Conservation (phyloP, 73 alveolate genomes). For the Paraurostyla sp. region DNA sequence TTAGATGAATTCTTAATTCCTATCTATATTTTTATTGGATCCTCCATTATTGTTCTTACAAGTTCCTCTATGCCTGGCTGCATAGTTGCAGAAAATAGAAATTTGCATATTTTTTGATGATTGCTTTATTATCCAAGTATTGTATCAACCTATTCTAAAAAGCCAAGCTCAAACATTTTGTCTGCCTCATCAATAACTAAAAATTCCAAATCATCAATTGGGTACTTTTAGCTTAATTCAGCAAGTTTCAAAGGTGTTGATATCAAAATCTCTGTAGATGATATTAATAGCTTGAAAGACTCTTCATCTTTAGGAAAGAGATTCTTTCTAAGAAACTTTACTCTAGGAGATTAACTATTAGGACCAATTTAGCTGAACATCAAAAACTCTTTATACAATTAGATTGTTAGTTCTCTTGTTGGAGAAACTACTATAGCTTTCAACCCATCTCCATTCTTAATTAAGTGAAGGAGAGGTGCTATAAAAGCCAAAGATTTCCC, state of each 20-base stretch:
- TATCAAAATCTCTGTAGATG: constrained; percentile 21
- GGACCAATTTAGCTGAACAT: background rate
- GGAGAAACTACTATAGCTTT: constrained; percentile 85
- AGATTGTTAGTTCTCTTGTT: constrained; percentile 88
- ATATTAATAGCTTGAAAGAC: background rate
- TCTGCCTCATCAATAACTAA: constrained; percentile 92
- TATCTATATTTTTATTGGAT: constrained; percentile 83
- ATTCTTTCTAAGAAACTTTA: constrained; percentile 10
- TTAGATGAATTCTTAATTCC: constrained; percentile 89
- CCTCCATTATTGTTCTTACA: constrained; percentile 83
- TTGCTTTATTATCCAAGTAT: constrained; percentile 66
- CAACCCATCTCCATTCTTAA: constrained; percentile 51
- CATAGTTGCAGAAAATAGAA: constrained; percentile 95
- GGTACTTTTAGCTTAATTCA: background rate
- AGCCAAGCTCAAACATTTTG: constrained; percentile 86
- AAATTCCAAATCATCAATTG: background rate
- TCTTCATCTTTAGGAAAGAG: constrained; percentile 7
- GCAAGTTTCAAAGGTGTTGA: constrained; percentile 54
- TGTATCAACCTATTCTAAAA: constrained; percentile 75
- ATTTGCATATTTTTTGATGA: constrained; percentile 70
- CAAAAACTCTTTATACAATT: constrained; percentile 38
- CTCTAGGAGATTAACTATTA: constrained; percentile 1
- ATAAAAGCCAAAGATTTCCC: constrained; percentile 83
- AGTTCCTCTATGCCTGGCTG: constrained; percentile 91
- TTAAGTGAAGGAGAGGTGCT: constrained; percentile 66